Percentiles rank a stretch among this genome's conserved stretches.
Evolutionary conservation across 2,329 filamentous ascomycete species (phyloP).

Genomic region (Blastomyces silverae): DNA sequence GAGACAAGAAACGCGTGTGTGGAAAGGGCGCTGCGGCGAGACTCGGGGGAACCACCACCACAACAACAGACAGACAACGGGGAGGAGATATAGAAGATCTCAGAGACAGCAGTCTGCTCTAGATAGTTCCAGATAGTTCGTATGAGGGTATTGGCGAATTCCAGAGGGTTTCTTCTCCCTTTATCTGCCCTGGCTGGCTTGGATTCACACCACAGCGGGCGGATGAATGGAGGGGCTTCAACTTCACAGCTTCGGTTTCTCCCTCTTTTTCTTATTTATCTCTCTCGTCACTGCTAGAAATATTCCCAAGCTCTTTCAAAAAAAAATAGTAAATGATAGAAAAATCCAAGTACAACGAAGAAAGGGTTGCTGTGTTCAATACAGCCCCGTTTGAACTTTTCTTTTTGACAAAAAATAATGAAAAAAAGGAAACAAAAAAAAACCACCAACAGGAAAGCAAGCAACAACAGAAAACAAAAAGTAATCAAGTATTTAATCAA

Average conservation of each 20-base stretch:
- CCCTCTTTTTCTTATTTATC: not conserved
- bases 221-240: not conserved
- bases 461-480: not conserved
- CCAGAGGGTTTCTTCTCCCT: not conserved
- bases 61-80: not conserved
- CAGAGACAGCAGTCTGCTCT: not conserved
- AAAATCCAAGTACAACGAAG: too few species aligned
- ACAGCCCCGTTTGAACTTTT: not conserved
- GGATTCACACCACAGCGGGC: not conserved
- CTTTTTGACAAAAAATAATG: not conserved
- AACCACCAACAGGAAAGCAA: not conserved
- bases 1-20: conserved; percentile 25
- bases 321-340: not conserved
- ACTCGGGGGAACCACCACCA: not conserved
- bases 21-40: conserved; percentile 2
- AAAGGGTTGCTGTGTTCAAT: too few species aligned
- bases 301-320: not conserved
- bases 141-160: not conserved
- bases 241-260: not conserved
- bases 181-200: not conserved
- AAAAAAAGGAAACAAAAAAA: not conserved
- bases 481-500: too few species aligned
- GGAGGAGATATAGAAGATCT: not conserved
- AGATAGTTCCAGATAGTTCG: not conserved
- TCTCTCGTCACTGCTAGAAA: too few species aligned